Evolutionary conservation across 495 filamentous ascomycete genomes (phyloP).

Genomic region (Astrocystis sublimbata): DNA sequence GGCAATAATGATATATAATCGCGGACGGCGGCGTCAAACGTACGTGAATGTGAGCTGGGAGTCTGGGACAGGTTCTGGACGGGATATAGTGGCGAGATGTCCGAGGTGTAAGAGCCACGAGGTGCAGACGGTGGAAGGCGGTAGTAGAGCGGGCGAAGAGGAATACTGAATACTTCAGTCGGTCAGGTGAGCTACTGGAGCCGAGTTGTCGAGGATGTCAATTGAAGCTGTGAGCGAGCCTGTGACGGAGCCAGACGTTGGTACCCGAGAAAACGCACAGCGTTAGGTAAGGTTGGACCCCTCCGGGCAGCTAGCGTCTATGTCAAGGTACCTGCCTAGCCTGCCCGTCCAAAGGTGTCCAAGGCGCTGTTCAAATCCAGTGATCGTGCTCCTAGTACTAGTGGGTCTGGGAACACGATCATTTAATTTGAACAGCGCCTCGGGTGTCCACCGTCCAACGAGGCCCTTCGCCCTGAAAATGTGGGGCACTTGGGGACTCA

Average conservation of each 20-base stretch:
- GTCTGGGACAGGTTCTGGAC: background rate
- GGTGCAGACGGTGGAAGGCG: slow-evolving; percentile 4
- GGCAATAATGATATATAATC: background rate
- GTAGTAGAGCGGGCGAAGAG: no score
- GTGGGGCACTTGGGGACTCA: background rate
- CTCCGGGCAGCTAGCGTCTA: no score
- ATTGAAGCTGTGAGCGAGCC: slow-evolving; percentile 11
- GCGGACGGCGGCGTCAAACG: background rate
- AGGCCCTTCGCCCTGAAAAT: slow-evolving; percentile 5
- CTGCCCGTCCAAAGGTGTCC: no score
- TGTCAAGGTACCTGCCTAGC: no score
- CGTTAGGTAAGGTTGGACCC: no score
- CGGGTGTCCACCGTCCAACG: no score
- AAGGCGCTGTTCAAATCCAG: no score
- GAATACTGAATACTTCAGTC: no score
- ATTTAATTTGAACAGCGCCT: no score
- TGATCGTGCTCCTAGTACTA: no score
- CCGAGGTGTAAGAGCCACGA: background rate
- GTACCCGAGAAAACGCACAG: slow-evolving; percentile 1
- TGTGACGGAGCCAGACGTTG: slow-evolving; percentile 5
- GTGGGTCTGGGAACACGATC: no score
- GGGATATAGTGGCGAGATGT: slow-evolving; percentile 1
- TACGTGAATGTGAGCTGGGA: background rate
- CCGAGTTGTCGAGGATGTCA: no score
- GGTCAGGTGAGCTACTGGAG: background rate